These are phyloP conservation scores for Colletotrichum musae DNA, from an alignment of 2,329 filamentous ascomycete species.

Conservation along the genomic window DNA sequence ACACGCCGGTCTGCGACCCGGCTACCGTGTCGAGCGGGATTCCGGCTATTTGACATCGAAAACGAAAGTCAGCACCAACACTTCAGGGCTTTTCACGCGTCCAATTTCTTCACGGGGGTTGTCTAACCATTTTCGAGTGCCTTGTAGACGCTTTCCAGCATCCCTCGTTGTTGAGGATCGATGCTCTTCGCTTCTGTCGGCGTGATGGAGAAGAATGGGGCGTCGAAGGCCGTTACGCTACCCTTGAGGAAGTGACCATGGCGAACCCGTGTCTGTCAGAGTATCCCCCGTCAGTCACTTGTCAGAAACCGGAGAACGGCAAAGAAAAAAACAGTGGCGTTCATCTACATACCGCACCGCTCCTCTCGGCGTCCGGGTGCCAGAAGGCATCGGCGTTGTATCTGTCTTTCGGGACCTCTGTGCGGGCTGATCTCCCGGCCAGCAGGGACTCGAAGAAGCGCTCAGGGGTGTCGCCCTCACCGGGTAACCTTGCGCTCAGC, in stretches of 20 bases:
- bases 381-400: slow-evolving; percentile 50
- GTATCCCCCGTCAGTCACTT: background rate
- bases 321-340: background rate
- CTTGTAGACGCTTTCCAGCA: slow-evolving; percentile 55
- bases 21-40: slow-evolving; percentile 42
- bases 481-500: slow-evolving; percentile 62
- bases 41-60: slow-evolving; percentile 36
- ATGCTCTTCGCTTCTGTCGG: slow-evolving; percentile 47
- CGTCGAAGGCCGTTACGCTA: slow-evolving; percentile 45
- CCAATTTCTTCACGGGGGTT: no score
- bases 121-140: slow-evolving; percentile 44
- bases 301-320: background rate
- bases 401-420: slow-evolving; percentile 46
- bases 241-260: slow-evolving; percentile 48
- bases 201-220: slow-evolving; percentile 49
- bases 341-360: slow-evolving; percentile 43
- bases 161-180: slow-evolving; percentile 51
- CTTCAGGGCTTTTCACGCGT: no score
- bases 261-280: slow-evolving; percentile 38
- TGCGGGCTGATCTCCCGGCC: slow-evolving; percentile 46
- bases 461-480: slow-evolving; percentile 56
- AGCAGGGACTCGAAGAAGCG: slow-evolving; percentile 62
- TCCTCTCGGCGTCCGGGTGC: slow-evolving; percentile 47
- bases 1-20: slow-evolving; percentile 43
- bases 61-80: background rate